Evolutionary conservation across 202 grass and related monocot genomes (phyloP).

Genomic region (Miscanthus sacchariflorus): DNA sequence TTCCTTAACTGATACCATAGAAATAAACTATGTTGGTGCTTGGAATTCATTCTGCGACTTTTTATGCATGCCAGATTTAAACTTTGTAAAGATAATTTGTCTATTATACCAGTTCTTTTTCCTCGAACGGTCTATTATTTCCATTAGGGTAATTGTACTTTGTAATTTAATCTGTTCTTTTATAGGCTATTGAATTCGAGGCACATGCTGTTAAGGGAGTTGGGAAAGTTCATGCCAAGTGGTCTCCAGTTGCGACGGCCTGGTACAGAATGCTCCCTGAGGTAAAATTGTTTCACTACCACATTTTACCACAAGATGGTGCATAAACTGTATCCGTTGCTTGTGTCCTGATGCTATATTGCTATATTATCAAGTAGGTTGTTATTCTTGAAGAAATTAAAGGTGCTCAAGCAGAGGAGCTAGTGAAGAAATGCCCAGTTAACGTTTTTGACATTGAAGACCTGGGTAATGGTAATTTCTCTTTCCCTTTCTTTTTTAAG

Average conservation of each 20-base stretch:
- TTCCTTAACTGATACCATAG: neutral
- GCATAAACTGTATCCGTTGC: neutral
- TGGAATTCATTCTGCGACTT: constrained; percentile 22
- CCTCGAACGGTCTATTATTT: neutral
- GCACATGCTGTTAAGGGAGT: constrained; percentile 91
- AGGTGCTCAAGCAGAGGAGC: constrained; percentile 62
- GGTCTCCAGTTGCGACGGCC: constrained; percentile 91
- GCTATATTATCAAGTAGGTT: constrained; percentile 55
- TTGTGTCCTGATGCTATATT: neutral
- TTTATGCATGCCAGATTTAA: neutral
- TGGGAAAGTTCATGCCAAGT: constrained; percentile 89
- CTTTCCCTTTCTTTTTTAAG: constrained; percentile 30
- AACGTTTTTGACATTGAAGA: constrained; percentile 97
- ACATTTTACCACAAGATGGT: constrained; percentile 26
- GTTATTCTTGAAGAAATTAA: constrained; percentile 67
- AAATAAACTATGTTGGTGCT: constrained; percentile 1
- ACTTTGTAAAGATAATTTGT: constrained; percentile 5
- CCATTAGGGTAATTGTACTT: neutral
- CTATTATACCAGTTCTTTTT: neutral
- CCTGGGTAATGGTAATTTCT: constrained; percentile 73
- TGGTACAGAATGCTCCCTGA: constrained; percentile 92
- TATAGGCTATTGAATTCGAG: constrained; percentile 86
- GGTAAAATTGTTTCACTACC: constrained; percentile 50
- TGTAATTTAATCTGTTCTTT: constrained; percentile 24
- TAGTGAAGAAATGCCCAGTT: constrained; percentile 73